Evolutionary conservation across 1,284 basidiomycete genomes (phyloP).

Genomic region (Heterobasidion parviporum): DNA sequence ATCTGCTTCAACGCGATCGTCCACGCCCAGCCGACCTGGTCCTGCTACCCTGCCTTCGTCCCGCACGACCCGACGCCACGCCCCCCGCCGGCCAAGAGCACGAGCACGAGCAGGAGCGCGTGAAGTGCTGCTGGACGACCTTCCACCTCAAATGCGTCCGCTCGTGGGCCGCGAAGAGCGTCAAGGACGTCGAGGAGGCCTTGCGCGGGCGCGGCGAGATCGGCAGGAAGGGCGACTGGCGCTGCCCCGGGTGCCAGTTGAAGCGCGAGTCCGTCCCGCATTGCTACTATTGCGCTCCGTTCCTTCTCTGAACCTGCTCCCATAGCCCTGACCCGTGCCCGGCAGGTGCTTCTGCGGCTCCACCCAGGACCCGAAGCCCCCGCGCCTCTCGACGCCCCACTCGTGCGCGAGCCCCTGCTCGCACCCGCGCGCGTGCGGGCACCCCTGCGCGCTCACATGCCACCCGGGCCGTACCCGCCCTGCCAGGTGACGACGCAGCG

Average conservation of each 20-base stretch:
- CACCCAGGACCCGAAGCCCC: constrained; percentile 60
- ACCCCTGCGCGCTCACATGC: constrained; percentile 60
- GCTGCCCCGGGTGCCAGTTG: constrained; percentile 83
- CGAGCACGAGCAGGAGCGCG: constrained; percentile 16
- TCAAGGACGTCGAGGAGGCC: constrained; percentile 69
- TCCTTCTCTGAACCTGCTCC: not conserved
- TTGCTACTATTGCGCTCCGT: constrained; percentile 21
- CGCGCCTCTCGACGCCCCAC: constrained; percentile 71
- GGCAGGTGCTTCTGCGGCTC: constrained; percentile 79
- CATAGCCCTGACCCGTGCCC: not conserved
- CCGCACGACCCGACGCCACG: constrained; percentile 16
- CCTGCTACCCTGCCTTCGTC: constrained; percentile 50
- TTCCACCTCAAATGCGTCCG: constrained; percentile 79
- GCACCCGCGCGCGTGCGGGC: constrained; percentile 51
- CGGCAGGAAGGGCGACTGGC: constrained; percentile 64
- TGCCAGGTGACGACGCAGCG: constrained; percentile 43
- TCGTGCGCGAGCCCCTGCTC: constrained; percentile 78
- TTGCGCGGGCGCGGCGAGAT: constrained; percentile 64
- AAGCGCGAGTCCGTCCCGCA: constrained; percentile 56
- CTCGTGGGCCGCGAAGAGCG: constrained; percentile 72
- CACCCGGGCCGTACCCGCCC: constrained; percentile 80
- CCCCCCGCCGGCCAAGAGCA: constrained; percentile 1
- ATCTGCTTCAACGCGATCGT: constrained; percentile 74
- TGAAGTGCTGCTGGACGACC: constrained; percentile 72
- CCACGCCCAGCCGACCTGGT: constrained; percentile 69